phyloP scores from a whole-genome alignment of 495 filamentous ascomycete genomes.

The Oidiodendron maius region DNA sequence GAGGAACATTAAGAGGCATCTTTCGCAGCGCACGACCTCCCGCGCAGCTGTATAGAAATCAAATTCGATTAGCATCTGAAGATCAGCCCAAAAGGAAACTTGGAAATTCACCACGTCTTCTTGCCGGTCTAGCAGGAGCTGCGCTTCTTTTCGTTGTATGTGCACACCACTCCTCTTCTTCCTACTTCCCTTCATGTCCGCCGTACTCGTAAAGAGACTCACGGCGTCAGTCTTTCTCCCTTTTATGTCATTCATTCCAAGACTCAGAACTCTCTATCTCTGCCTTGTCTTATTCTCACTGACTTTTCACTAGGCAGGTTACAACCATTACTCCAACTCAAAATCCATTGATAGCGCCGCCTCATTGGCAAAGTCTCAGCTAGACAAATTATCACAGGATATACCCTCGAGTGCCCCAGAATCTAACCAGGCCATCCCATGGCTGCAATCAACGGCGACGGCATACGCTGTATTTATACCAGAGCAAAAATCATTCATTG shows the following conservation, averaged over 20 bases:
- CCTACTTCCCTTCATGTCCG: no score
- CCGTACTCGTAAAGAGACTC: background rate
- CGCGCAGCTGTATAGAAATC: no score
- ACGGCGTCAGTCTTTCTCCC: no score
- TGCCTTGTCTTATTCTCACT: no score
- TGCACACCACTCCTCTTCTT: no score
- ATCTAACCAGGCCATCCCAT: conserved; percentile 50
- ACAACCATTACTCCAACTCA: conserved; percentile 57
- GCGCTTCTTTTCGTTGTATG: conserved; percentile 18
- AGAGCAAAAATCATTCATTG: conserved; percentile 54
- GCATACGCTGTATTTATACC: conserved; percentile 62
- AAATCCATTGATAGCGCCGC: conserved; percentile 43
- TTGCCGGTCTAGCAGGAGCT: conserved; percentile 18
- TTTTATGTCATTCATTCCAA: no score
- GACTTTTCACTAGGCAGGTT: conserved; percentile 14
- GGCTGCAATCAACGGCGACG: conserved; percentile 50
- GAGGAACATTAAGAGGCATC: no score
- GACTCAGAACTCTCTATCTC: no score
- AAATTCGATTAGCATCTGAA: conserved; percentile 4
- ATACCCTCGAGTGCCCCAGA: conserved; percentile 49
- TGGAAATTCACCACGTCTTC: conserved; percentile 14
- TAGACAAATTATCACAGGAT: conserved; percentile 42
- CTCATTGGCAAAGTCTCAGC: conserved; percentile 44
- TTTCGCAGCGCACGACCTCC: no score
- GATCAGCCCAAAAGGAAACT: conserved; percentile 2